phyloP scores from a whole-genome alignment of 2,329 filamentous ascomycete genomes.

The Dothideomycetes sp. region DNA sequence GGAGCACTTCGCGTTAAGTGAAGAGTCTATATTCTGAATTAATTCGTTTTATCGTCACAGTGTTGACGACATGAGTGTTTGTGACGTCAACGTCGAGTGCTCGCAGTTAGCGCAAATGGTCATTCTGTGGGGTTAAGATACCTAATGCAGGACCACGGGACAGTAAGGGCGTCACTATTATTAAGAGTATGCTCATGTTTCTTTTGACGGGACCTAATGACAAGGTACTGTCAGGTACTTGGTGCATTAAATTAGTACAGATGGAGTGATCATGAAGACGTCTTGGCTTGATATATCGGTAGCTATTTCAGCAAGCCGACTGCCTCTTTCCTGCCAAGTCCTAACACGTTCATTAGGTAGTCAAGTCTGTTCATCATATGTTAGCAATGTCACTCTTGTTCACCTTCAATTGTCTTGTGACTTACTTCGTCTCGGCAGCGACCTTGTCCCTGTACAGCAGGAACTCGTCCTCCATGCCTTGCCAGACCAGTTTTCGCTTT shows the following conservation, averaged over 20 bases:
- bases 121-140: too few relatives aligned
- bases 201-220: too few relatives aligned
- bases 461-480: constrained; percentile 64
- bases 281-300: neutral
- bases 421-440: constrained; percentile 67
- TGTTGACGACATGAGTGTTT: neutral
- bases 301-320: constrained; percentile 3
- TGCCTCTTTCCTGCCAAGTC: constrained; percentile 43
- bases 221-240: too few relatives aligned
- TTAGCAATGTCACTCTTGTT: too few relatives aligned
- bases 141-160: too few relatives aligned
- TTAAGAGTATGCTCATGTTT: too few relatives aligned
- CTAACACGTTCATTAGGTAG: constrained; percentile 53
- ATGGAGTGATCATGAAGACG: too few relatives aligned
- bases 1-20: too few relatives aligned
- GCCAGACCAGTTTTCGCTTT: constrained; percentile 55
- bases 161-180: too few relatives aligned
- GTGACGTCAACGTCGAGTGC: neutral
- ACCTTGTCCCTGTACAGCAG: constrained; percentile 59
- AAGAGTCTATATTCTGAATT: too few relatives aligned
- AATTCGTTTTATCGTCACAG: neutral
- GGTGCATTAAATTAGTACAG: too few relatives aligned
- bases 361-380: constrained; percentile 44
- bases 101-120: neutral
- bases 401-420: constrained; percentile 14